These are phyloP conservation scores for Hippophae gyantsensis DNA, from an alignment of 306 rosid genomes.

Conservation along the genomic window DNA sequence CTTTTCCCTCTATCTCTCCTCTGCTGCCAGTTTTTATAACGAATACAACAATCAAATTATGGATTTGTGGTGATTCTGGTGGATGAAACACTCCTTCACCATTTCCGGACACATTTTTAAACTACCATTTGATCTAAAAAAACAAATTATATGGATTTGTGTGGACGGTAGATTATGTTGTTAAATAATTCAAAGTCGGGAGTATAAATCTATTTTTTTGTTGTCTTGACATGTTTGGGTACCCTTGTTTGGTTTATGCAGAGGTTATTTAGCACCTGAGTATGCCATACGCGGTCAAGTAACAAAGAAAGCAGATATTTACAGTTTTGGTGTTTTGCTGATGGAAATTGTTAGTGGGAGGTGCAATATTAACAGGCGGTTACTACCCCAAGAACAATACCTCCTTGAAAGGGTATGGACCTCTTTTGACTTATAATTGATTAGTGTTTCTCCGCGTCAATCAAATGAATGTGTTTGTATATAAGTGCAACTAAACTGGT, in stretches of 20 bases:
- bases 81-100: too few species aligned
- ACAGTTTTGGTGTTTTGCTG: slow-evolving; percentile 75
- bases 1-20: too few species aligned
- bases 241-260: slow-evolving; percentile 22
- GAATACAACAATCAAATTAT: too few species aligned
- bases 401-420: slow-evolving; percentile 60
- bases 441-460: not conserved
- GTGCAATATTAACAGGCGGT: slow-evolving; percentile 51
- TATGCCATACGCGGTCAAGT: slow-evolving; percentile 76
- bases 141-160: too few species aligned
- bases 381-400: slow-evolving; percentile 51
- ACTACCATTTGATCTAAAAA: too few species aligned
- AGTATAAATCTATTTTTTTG: not conserved
- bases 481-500: too few species aligned
- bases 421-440: not conserved
- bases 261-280: slow-evolving; percentile 90
- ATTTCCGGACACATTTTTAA: too few species aligned
- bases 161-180: too few species aligned
- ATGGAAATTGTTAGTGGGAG: slow-evolving; percentile 79
- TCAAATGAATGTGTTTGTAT: too few species aligned
- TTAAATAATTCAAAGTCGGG: too few species aligned
- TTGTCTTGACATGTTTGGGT: not conserved
- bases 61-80: too few species aligned
- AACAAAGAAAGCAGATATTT: slow-evolving; percentile 72
- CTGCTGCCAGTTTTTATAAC: too few species aligned